Conservation (phyloP, 2,329 filamentous ascomycete species). For the Geoglossum cookeanum region DNA sequence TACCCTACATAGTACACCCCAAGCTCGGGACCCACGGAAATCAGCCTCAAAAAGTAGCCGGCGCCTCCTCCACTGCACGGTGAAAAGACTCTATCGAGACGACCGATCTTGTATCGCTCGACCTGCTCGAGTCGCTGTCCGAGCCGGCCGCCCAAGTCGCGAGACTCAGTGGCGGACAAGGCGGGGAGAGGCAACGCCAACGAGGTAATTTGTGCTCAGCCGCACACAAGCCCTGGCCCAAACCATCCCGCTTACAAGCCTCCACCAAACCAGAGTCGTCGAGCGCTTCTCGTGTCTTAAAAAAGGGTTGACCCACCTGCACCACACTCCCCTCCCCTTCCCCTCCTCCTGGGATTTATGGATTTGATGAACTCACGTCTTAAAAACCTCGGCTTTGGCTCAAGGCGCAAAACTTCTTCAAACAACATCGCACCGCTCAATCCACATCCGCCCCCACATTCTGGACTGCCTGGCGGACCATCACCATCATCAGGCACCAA, state of each 20-base stretch:
- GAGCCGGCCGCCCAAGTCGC: background rate
- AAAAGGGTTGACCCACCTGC: conserved; percentile 3
- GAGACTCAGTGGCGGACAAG: background rate
- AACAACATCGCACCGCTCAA: conserved; percentile 20
- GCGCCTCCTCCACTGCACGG: background rate
- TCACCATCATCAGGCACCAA: conserved; percentile 22
- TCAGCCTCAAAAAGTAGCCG: background rate
- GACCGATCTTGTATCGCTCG: background rate
- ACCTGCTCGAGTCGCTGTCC: background rate
- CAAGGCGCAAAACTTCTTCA: conserved; percentile 29
- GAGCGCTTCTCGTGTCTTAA: conserved; percentile 1
- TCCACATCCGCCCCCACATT: conserved; percentile 15
- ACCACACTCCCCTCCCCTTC: background rate
- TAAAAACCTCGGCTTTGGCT: conserved; percentile 29
- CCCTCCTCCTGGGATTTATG: conserved; percentile 14
- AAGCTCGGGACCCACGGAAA: background rate
- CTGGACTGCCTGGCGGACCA: conserved; percentile 18
- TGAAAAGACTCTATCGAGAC: background rate
- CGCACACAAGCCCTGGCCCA: background rate
- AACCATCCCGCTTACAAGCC: conserved; percentile 3
- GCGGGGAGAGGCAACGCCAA: background rate
- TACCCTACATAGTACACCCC: background rate
- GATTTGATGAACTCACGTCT: conserved; percentile 33
- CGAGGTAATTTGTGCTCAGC: conserved; percentile 1
- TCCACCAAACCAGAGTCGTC: background rate